Conservation (phyloP, 495 filamentous ascomycete species). For the Polyplosphaeria fusca region DNA sequence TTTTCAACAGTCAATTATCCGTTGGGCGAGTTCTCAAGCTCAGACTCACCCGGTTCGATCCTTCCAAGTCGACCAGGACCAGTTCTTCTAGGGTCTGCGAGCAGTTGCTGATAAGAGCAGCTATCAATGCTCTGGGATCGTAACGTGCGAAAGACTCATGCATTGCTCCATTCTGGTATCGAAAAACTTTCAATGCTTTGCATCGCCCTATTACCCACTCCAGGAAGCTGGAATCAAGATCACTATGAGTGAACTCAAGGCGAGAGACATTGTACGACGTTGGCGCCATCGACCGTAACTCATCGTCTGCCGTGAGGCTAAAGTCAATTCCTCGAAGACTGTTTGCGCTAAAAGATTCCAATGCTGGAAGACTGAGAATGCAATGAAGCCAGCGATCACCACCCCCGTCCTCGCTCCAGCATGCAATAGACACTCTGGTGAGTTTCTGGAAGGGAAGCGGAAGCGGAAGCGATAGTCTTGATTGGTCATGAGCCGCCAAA, state of each 20-base stretch:
- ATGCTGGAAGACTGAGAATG: neutral
- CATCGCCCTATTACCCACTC: neutral
- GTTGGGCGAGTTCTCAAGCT: neutral
- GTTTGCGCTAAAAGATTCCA: neutral
- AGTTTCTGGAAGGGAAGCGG: constrained; percentile 1
- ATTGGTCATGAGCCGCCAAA: neutral
- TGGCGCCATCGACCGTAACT: neutral
- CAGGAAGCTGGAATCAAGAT: neutral
- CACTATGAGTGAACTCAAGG: neutral
- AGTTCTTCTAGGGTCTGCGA: neutral
- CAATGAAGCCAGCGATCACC: neutral
- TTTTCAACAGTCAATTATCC: neutral
- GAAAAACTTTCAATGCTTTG: neutral
- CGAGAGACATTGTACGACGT: neutral
- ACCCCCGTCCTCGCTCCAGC: neutral
- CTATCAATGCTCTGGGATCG: neutral
- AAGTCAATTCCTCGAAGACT: neutral
- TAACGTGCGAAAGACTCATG: neutral
- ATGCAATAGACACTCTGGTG: neutral
- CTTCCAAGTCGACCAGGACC: neutral
- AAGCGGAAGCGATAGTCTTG: too few species aligned
- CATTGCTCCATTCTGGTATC: constrained; percentile 3
- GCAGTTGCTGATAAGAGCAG: neutral
- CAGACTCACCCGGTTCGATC: neutral
- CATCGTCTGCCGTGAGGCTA: neutral